phyloP scores from a whole-genome alignment of 371 early-diverging fungal genomes.

The Conidiobolus coronatus region DNA sequence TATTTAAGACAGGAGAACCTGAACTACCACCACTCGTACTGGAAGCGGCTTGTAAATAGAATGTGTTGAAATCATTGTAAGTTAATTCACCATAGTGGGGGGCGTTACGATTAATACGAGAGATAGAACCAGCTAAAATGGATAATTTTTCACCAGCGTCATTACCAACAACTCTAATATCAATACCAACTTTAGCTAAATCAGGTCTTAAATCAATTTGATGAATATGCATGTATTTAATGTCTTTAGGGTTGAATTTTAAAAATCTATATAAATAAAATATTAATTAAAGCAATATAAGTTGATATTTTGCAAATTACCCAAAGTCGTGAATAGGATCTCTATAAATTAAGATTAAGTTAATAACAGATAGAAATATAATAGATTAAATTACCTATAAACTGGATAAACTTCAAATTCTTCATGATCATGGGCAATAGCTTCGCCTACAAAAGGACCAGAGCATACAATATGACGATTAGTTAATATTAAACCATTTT shows the following conservation, averaged over 20 bases:
- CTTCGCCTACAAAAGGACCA: conserved; percentile 63
- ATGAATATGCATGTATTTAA: conserved; percentile 40
- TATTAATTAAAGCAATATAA: background rate
- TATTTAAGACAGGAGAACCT: conserved; percentile 81
- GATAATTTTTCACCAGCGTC: conserved; percentile 64
- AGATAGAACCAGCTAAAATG: conserved; percentile 51
- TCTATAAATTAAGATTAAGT: conserved; percentile 6
- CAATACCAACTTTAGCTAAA: conserved; percentile 47
- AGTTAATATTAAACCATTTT: conserved; percentile 66
- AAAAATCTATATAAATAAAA: conserved; percentile 23
- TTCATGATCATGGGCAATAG: conserved; percentile 65
- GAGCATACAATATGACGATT: conserved; percentile 76
- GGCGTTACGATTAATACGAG: conserved; percentile 47
- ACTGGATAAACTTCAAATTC: conserved; percentile 57
- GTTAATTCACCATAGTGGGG: conserved; percentile 42
- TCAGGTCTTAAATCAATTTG: conserved; percentile 47
- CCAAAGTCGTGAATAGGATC: conserved; percentile 86
- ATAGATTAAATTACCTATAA: conserved; percentile 19
- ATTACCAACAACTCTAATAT: conserved; percentile 62
- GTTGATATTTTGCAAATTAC: conserved; percentile 11
- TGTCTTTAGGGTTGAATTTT: conserved; percentile 49
- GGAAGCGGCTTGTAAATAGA: conserved; percentile 34
- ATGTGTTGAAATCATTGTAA: conserved; percentile 29
- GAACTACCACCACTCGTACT: conserved; percentile 60
- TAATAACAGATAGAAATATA: background rate